phyloP scores from a whole-genome alignment of 1,284 basidiomycete species.

The Puccinia horiana region DNA sequence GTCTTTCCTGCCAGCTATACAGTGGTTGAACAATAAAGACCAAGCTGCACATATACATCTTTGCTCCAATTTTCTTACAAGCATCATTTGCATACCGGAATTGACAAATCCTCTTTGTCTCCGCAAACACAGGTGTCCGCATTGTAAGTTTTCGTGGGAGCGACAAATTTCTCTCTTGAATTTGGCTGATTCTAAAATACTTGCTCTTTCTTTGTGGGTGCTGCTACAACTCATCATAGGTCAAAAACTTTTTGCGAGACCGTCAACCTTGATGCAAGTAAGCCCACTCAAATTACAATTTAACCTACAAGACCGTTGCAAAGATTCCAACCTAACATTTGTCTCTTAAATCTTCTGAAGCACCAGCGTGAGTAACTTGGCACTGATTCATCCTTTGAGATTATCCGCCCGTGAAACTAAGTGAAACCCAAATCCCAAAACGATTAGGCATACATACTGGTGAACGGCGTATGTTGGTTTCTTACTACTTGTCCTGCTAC shows the following conservation, averaged over 20 bases:
- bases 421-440: neutral
- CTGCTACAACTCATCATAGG: slow-evolving; percentile 7
- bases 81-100: no score
- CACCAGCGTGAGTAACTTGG: slow-evolving; percentile 29
- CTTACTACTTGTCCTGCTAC: neutral
- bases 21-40: neutral
- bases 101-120: neutral
- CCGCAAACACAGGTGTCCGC: slow-evolving; percentile 10
- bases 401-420: neutral
- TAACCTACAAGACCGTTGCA: neutral
- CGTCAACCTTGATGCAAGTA: slow-evolving; percentile 39
- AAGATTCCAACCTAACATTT: neutral
- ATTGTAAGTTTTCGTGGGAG: slow-evolving; percentile 24
- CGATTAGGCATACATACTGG: slow-evolving; percentile 40
- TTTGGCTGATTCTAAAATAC: neutral
- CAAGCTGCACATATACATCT: neutral
- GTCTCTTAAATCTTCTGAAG: neutral
- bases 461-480: slow-evolving; percentile 33
- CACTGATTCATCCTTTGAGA: neutral
- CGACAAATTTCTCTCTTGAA: neutral
- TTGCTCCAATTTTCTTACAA: neutral
- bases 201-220: neutral
- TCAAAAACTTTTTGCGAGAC: slow-evolving; percentile 41
- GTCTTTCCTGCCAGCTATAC: neutral
- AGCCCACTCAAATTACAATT: neutral